phyloP scores from a whole-genome alignment of 2,329 filamentous ascomycete species.

The Colletotrichum sp. region DNA sequence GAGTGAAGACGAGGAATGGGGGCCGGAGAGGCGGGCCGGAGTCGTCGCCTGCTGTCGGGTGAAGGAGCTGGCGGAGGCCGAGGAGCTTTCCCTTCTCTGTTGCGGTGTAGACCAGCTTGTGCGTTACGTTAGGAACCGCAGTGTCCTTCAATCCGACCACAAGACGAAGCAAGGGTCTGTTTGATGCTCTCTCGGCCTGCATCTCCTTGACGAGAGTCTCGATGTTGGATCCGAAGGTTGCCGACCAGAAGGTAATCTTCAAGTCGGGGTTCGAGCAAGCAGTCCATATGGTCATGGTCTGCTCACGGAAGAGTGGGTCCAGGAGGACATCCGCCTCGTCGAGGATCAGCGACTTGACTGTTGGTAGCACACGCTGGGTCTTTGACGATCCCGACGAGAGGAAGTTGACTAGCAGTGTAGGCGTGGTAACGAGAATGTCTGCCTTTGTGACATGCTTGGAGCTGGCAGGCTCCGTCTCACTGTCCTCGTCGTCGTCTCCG shows the following conservation, averaged over 20 bases:
- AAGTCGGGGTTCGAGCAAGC: constrained; percentile 75
- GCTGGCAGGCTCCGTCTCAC: constrained; percentile 24
- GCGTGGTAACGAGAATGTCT: constrained; percentile 83
- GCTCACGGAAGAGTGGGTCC: constrained; percentile 87
- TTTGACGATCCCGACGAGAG: constrained; percentile 45
- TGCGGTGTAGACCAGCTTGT: constrained; percentile 88
- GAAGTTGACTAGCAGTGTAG: constrained; percentile 78
- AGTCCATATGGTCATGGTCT: constrained; percentile 85
- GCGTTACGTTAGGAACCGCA: constrained; percentile 88
- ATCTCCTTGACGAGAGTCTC: constrained; percentile 79
- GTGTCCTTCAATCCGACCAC: constrained; percentile 98
- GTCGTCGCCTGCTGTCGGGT: constrained; percentile 66
- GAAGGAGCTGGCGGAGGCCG: constrained; percentile 86
- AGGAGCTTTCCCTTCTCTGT: constrained; percentile 94
- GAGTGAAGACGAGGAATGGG: constrained; percentile 94
- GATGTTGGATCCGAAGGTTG: constrained; percentile 94
- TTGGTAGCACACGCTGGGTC: constrained; percentile 60
- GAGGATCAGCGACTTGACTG: constrained; percentile 77
- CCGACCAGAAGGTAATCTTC: constrained; percentile 87
- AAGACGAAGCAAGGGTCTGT: constrained; percentile 71
- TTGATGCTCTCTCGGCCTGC: constrained; percentile 54
- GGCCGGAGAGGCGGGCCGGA: constrained; percentile 73
- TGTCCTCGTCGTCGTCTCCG: constrained; percentile 41
- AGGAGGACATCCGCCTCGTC: constrained; percentile 97
- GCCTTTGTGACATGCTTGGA: constrained; percentile 67